phyloP scores from a whole-genome alignment of 2,329 filamentous ascomycete species.

The Colletotrichum theobromicola region DNA sequence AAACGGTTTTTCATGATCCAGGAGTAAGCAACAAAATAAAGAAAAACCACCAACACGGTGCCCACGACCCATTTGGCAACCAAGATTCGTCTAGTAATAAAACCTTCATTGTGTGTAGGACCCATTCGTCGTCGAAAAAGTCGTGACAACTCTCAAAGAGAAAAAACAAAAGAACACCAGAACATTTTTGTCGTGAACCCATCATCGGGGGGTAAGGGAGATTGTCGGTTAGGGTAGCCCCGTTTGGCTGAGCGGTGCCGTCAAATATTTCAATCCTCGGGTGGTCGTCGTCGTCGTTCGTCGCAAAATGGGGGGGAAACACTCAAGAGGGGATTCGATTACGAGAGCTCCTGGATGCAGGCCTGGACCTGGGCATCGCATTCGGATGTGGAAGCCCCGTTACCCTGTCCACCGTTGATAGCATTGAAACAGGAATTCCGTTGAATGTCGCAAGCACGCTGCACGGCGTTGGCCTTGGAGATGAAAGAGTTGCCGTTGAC shows the following conservation, averaged over 20 bases:
- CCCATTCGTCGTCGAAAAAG: not conserved
- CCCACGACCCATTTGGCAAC: not conserved
- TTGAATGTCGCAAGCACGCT: slow-evolving; percentile 68
- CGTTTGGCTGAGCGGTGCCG: not conserved
- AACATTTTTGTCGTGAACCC: not conserved
- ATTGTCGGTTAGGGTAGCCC: not conserved
- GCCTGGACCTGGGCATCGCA: slow-evolving; percentile 59
- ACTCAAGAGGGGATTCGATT: not conserved
- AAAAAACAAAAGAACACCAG: not conserved
- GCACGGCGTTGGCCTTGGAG: slow-evolving; percentile 57
- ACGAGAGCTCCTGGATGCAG: slow-evolving; percentile 42
- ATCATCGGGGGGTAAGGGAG: not conserved
- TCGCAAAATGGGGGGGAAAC: not conserved
- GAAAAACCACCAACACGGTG: not conserved
- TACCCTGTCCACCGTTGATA: slow-evolving; percentile 54
- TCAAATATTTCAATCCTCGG: not conserved
- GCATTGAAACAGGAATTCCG: slow-evolving; percentile 64
- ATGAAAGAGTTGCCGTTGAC: slow-evolving; percentile 65
- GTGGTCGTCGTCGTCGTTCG: not conserved
- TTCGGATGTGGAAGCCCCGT: slow-evolving; percentile 48
- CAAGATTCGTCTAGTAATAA: slow-evolving; percentile 1
- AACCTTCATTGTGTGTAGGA: not conserved
- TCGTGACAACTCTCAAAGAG: not conserved
- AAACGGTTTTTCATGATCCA: slow-evolving; percentile 2
- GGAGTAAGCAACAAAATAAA: not conserved